Base-by-base conservation (phyloP, 768 basidiomycete genomes). In the Tubosaeta sp. region DNA sequence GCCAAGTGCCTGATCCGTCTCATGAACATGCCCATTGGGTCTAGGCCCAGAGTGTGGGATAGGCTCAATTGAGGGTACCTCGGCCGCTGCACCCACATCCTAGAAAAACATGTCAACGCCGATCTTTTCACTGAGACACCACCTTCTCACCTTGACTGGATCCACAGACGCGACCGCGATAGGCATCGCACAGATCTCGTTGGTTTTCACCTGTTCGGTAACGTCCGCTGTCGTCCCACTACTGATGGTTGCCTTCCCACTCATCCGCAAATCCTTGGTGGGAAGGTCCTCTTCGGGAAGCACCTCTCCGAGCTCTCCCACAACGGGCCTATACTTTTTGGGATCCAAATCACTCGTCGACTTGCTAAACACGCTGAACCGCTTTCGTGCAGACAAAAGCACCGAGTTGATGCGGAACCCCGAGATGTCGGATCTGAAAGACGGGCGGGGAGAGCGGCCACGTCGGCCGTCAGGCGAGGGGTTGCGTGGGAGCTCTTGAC, bases 261-360 rank as follows among this genome's bases (percentile, higher is more conserved):
- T 68, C n/a, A 55, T 49, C 44, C 64, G 71, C 52, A 63, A 63
- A 51, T 63, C 64, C 45, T 67, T 64, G 3, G 67, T 58, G 4
- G 69, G 67, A n/a, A 45, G 24, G 36, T 73, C 74, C 57, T 79
- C 81, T 61, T 87, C 85, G 19, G 73, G 66, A 29, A 87, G 58
- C 14, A 82, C 70, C 61, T 88, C 87, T 10, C 87, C 87, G 78
- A 86, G 75, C 69, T 90, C 87, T 16, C 84, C 84, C 19, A 84
- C 68, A 47, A 70, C 72, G 12, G 67, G 68, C 60, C 68, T 77
- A 25, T 69, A 71, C 52, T 67, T 62, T 57, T 62, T 65, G 18
- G 31, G 38, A 16, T 55, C 51, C 48, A 55, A 40, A 36, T 59
- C 63, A 14, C 57, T 58, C 39, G 60, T 48, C 3, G 52, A 62